These are phyloP conservation scores for Phialocephala subalpina DNA, from an alignment of 2,329 filamentous ascomycete genomes.

Conservation along the genomic window DNA sequence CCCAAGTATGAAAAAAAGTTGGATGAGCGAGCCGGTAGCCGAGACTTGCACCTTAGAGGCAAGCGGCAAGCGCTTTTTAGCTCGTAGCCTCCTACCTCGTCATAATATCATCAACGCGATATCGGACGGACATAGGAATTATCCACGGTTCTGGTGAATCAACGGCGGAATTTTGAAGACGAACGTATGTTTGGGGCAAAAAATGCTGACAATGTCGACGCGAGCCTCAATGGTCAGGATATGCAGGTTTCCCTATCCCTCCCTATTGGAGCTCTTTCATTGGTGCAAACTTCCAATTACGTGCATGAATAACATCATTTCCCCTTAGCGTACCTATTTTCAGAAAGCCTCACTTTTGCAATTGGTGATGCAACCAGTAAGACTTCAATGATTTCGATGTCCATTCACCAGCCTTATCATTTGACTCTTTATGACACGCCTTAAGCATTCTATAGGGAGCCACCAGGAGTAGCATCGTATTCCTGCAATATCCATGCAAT, in stretches of 20 bases:
- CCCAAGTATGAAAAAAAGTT: slow-evolving; percentile 5
- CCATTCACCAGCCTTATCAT: too few relatives aligned
- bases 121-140: neutral
- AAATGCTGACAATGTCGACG: neutral
- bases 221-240: neutral
- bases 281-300: too few relatives aligned
- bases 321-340: too few relatives aligned
- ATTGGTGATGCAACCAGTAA: too few relatives aligned
- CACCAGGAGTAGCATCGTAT: too few relatives aligned
- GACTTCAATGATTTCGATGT: too few relatives aligned
- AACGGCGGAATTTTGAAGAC: neutral
- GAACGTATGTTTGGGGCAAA: neutral
- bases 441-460: too few relatives aligned
- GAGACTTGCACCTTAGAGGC: neutral
- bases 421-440: too few relatives aligned
- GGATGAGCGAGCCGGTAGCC: neutral
- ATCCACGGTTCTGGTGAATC: neutral
- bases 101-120: neutral
- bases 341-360: too few relatives aligned
- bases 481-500: too few relatives aligned
- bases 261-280: too few relatives aligned
- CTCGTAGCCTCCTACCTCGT: slow-evolving; percentile 2
- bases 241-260: neutral
- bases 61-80: neutral
- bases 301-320: too few relatives aligned